Evolutionary conservation across 345 rosid genomes (phyloP), one percentile per base, ranked within the genome.

Genomic region (Eucalyptus tenuipes): DNA sequence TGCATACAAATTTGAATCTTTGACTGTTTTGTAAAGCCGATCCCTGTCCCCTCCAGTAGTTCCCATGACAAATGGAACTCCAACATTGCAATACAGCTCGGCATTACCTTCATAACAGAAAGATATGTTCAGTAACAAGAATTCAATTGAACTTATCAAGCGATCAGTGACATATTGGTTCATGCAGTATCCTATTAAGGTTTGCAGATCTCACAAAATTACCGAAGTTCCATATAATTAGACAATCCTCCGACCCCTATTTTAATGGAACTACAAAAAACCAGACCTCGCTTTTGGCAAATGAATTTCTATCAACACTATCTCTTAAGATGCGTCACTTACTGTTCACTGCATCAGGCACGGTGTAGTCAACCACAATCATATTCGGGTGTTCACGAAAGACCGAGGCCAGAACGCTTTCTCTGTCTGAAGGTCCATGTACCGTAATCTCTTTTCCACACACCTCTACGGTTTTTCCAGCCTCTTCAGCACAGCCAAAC

Each of bases 11-110:
- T 93, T 94, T 42, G 99, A 92, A 59, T 91, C 88, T 86, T 95
- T 94, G 88, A 98, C 98, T 87, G 96, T 94, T 91, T 94, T 95
- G 88, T 93, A 94, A 85, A 98, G 90, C 53, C 3, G 90, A 55
- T 92, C 90, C 91, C 98, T 93, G 86, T 98, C 98, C 90, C 99
- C 99, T 88, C 99, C 99, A 16, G 98, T 98, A 79, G 99, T 98
- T 91, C 99, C 99, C 96, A 97, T 93, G 40, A 98, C 98, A 91
- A 98, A 98, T 45, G 99, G 99, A 88, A 97, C 99, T 68, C 99
- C 99, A 52, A 95, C 97, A 93, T 95, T 97, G 92, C 94, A 91
- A 92, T 98, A 98, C 24, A 97, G 91, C 89, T 95, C 96, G 2
- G 95, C 99, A 64, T 97, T 98, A 91, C 91, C 99, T 97, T 91